Percentiles rank a stretch among this genome's conserved stretches.
These are phyloP conservation scores for Saccharomycopsis malanga DNA, from an alignment of 805 yeast species.

Conservation along the genomic window DNA sequence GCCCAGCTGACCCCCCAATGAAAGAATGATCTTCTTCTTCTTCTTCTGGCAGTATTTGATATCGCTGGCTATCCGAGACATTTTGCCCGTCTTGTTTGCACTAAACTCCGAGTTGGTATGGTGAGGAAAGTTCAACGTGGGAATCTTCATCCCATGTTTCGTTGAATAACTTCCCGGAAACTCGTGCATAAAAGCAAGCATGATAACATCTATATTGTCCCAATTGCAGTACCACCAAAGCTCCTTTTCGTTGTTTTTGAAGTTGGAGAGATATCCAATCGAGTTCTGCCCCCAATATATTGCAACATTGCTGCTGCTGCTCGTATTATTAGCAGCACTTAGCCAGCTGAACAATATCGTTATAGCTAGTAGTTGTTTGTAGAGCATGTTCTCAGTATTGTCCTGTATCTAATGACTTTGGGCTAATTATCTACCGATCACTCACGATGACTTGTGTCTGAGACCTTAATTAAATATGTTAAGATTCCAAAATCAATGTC, in stretches of 20 bases:
- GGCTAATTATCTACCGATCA: too few species aligned
- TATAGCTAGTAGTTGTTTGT: too few species aligned
- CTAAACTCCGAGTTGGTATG: constrained; percentile 33
- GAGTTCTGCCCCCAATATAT: constrained; percentile 89
- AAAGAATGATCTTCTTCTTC: constrained; percentile 52
- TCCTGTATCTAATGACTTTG: too few species aligned
- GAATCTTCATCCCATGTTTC: constrained; percentile 10
- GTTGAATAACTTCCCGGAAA: constrained; percentile 43
- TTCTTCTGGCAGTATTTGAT: constrained; percentile 58
- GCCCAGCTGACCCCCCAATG: constrained; percentile 60
- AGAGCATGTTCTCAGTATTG: too few species aligned
- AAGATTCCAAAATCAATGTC: too few species aligned
- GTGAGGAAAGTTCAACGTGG: constrained; percentile 26
- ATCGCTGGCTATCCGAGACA: constrained; percentile 45
- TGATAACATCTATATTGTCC: constrained; percentile 60
- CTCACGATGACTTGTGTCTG: too few species aligned
- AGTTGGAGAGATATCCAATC: constrained; percentile 44
- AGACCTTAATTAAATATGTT: too few species aligned
- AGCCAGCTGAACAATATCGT: too few species aligned
- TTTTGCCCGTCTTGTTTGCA: constrained; percentile 35
- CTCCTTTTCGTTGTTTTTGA: constrained; percentile 30
- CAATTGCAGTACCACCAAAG: constrained; percentile 57
- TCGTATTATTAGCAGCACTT: too few species aligned
- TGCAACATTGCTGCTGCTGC: constrained; percentile 70
- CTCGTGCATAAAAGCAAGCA: constrained; percentile 60